Evolutionary conservation across 1,284 basidiomycete genomes (phyloP), one percentile per base, ranked within the genome.

Genomic region (Uromyces viciae-fabae): DNA sequence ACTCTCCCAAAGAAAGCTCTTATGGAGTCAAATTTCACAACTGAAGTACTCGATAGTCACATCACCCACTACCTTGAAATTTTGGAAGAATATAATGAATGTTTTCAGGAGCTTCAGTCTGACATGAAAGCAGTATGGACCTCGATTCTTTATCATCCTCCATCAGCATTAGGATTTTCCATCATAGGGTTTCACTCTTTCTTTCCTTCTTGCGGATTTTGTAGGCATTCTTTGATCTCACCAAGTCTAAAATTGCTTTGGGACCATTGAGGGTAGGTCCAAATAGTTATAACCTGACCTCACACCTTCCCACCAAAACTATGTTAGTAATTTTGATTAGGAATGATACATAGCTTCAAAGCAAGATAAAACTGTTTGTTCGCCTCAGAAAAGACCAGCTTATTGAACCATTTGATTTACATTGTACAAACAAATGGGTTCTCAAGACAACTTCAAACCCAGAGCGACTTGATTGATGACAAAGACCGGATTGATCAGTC

Each of bases 181-280:
- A 49, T 49, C 11, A 49, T 22, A 11, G 11, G 22, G 22, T 49
- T 49, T 49, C 46, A 11, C 22, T 49, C 11, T 11, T 22, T 49
- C 22, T 56, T 56, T 56, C 31, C 31, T 56, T 56, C 31, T 56
- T 5, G 3, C 7, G 17, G 19, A 62, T 62, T 54, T n/a, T 46
- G 31, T n/a, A 79, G 76, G 76, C 66, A 43, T 79, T 79, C 31
- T 69, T 79, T 17, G 42, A 71, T 31, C 76, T 79, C 2, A 25
- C 76, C 2, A 79, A 69, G 52, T 25, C 76, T 0, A 79, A 79
- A 28, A 7, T 71, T 9, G 33, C 56, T 15, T 43, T 79, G 42
- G 76, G 76, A 3, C 52, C 49, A 22, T 33, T 33, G 8, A 14
- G 76, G 31, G 52, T 79, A 22, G 76, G 76, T 3, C 33, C 33